Conservation (phyloP, 2,329 filamentous ascomycete genomes). For the Lecanicillium sp. region DNA sequence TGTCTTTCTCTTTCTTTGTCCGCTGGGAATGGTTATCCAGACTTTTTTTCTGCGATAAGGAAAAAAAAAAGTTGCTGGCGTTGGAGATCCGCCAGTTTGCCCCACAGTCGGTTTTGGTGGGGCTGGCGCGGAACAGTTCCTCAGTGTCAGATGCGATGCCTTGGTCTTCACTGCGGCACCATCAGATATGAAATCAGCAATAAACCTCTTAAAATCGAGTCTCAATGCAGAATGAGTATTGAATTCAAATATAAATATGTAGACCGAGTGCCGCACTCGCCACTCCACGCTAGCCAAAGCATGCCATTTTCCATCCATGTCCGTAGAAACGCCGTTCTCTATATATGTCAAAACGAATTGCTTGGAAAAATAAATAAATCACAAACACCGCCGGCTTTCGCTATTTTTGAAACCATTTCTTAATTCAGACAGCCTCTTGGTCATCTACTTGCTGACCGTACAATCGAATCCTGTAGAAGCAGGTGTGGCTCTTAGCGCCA, state of each 20-base stretch:
- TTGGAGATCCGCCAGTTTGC: not conserved
- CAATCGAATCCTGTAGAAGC: conserved; percentile 58
- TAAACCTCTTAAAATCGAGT: no score
- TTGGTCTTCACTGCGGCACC: not conserved
- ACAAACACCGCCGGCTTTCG: not conserved
- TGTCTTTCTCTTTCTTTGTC: not conserved
- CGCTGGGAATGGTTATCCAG: not conserved
- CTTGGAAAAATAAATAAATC: not conserved
- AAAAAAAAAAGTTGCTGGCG: conserved; percentile 3
- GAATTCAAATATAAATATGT: conserved; percentile 5
- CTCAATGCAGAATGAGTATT: conserved; percentile 1
- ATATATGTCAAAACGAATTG: conserved; percentile 9
- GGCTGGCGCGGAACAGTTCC: conserved; percentile 5
- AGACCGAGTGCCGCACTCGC: not conserved
- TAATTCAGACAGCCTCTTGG: not conserved
- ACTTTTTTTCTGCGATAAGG: conserved; percentile 2
- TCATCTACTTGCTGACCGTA: conserved; percentile 37
- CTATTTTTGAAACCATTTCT: not conserved
- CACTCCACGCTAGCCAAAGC: not conserved
- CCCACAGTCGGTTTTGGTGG: conserved; percentile 8
- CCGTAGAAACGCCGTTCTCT: not conserved
- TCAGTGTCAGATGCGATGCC: not conserved
- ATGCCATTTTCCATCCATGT: conserved; percentile 9
- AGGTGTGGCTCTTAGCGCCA: conserved; percentile 53
- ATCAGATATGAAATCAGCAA: not conserved